Evolutionary conservation across 1,284 basidiomycete species (phyloP), one percentile per base, ranked within the genome.

Genomic region (Cutaneotrichosporon mucoides): DNA sequence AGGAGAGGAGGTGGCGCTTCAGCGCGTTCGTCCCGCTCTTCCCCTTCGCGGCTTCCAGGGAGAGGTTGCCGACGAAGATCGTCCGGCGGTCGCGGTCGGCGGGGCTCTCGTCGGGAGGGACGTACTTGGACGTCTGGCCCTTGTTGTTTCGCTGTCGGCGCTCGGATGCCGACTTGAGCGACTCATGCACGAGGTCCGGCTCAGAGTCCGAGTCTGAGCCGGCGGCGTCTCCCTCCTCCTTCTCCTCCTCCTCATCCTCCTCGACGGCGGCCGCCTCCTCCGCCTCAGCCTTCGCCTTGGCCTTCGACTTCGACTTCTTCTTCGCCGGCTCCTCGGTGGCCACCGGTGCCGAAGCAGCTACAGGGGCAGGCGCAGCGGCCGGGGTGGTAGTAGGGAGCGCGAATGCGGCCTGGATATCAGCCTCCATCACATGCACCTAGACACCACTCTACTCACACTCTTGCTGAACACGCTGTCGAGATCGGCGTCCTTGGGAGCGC

Each of bases 1-100:
- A 83, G 1, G 84, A 79, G 33, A 89, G 79, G 62, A 95, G 82
- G 71, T 92, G 88, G 36, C 84, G 82, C 61, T 41, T 45, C 34
- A 13, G 44, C 43, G 45, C 24, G 10, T 38, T 33, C 15, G 36
- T 45, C 5, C 43, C 46, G 34, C 43, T 34, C 76, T 86, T 87
- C 68, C 84, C 86, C 57, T 88, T 88, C 13, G 85, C 86, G 7
- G 89, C 84, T 5, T 89, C 86, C 2, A 89, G 81, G 3, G 87
- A 84, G 0, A 98, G 79, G 73, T 98, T 98, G 9, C 95, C 95
- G n/a, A 99, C 78, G 73, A 98, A 99, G 54, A 97, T 81, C 1
- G 94, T 96, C 35, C 94, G 84, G 15, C 84, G 82, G 71, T 96
- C 86, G 53, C 88, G 82, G 60, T 84, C 84, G 56, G 84, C 85